These are phyloP conservation scores for Dacryopinax primogenitus DNA, from an alignment of 768 basidiomycete species.

Conservation along the genomic window DNA sequence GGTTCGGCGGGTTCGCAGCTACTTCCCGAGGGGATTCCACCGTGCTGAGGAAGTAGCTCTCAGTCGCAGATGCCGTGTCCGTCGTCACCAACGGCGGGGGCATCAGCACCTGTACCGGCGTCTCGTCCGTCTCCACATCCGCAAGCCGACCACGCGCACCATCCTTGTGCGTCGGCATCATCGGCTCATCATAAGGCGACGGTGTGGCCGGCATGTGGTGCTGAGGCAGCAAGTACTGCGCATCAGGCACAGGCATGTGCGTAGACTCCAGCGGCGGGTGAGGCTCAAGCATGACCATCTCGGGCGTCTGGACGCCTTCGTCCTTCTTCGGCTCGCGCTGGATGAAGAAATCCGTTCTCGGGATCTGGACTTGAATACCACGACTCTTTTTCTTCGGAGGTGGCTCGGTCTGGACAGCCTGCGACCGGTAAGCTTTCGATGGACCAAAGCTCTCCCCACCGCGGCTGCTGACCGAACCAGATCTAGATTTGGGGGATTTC, in stretches of 20 bases:
- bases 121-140: not conserved
- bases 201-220: not conserved
- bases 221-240: conserved; percentile 5
- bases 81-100: not conserved
- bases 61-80: not conserved
- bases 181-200: not conserved
- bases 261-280: not conserved
- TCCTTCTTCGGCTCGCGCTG: not conserved
- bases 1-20: not conserved
- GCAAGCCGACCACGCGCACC: not conserved
- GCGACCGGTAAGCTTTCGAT: conserved; percentile 37
- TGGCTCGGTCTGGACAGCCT: conserved; percentile 54
- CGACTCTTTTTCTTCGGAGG: conserved; percentile 38
- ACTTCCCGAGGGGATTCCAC: conserved; percentile 3
- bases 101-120: not conserved
- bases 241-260: not conserved
- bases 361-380: conserved; percentile 42
- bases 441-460: not conserved
- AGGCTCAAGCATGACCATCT: not conserved
- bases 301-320: not conserved
- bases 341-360: not conserved
- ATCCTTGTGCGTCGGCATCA: not conserved
- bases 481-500: conserved; percentile 9
- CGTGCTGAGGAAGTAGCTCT: conserved; percentile 1
- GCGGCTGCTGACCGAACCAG: not conserved